Evolutionary conservation across 345 rosid genomes (phyloP).

Genomic region (Rubroshorea leprosula): DNA sequence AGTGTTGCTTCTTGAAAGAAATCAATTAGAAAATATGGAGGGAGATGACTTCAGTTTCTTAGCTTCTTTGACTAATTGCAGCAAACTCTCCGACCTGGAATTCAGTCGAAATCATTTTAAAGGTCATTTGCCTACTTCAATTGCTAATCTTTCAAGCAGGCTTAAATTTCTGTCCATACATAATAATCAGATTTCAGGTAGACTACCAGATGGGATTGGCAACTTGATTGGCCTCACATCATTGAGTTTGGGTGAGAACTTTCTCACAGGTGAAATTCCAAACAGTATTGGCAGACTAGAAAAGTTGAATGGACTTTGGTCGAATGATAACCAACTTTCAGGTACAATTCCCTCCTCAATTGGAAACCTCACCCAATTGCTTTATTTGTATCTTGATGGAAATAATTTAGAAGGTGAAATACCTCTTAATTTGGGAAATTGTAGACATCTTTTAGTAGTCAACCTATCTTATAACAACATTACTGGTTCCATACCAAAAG

Average conservation of each 20-base stretch:
- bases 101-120: not conserved
- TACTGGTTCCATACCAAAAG: conserved; percentile 11
- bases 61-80: conserved; percentile 12
- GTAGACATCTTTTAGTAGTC: not conserved
- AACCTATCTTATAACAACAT: conserved; percentile 10
- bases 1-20: not conserved
- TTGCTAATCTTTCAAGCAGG: conserved; percentile 18
- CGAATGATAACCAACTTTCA: conserved; percentile 3
- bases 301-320: not conserved
- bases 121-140: conserved; percentile 11
- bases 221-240: conserved; percentile 11
- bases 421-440: conserved; percentile 15
- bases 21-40: conserved; percentile 6
- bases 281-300: conserved; percentile 13
- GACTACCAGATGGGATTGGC: conserved; percentile 19
- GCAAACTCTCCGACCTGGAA: not conserved
- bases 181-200: conserved; percentile 3
- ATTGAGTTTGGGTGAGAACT: not conserved
- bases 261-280: conserved; percentile 16
- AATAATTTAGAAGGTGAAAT: conserved; percentile 24
- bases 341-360: conserved; percentile 10
- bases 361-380: conserved; percentile 12
- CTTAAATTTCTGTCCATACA: fast-evolving
- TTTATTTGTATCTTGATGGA: not conserved
- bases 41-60: conserved; percentile 15